Base-by-base conservation (phyloP, 179 eudicot species). In the Nepenthes alata region DNA sequence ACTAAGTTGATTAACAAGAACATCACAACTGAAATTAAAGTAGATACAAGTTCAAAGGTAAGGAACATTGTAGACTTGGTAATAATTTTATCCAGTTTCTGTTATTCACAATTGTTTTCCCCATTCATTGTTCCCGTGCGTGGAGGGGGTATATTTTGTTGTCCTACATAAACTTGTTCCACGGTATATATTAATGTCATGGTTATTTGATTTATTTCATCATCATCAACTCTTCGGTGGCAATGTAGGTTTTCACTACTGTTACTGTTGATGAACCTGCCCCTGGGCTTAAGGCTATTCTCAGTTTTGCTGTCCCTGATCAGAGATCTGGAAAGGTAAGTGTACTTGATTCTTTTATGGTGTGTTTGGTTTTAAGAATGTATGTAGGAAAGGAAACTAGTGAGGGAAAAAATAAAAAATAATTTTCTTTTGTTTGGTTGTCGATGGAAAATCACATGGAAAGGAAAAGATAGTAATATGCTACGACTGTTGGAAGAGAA, bases 31-130 rank as follows among this genome's bases (percentile, higher is more conserved):
- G 96, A 91, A 72, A 66, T 91, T 55, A 91, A 91, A 85, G 95
- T 91, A 61, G 96, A 91, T 73, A 86, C 91, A 2, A 77, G 74
- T 72, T 88, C 98, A 55, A 91, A 91, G 53, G 98, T 91, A 72
- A 79, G 91, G 72, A 12, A 15, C 4, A 25, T 25, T 25, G 25
- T 25, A 50, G 45, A 4, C 8, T 12, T 47, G 48, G 25, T 25
- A 25, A 25, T 25, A 25, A 25, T 25, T 25, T 25, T 25, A 25
- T 25, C 25, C 25, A 25, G 25, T 25, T 25, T 25, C 25, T 25
- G 25, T 25, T 45, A 47, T 49, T 52, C 7, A 5, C n/a, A 52
- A 2, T 41, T 41, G 5, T 4, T 7, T 41, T 41, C 45, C 8
- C 45, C 45, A 41, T 41, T 41, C 8, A 7, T 41, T 41, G 5